Evolutionary conservation across 108 stramenopile genomes (phyloP).

Genomic region (Nannochloropsis gaditana): DNA sequence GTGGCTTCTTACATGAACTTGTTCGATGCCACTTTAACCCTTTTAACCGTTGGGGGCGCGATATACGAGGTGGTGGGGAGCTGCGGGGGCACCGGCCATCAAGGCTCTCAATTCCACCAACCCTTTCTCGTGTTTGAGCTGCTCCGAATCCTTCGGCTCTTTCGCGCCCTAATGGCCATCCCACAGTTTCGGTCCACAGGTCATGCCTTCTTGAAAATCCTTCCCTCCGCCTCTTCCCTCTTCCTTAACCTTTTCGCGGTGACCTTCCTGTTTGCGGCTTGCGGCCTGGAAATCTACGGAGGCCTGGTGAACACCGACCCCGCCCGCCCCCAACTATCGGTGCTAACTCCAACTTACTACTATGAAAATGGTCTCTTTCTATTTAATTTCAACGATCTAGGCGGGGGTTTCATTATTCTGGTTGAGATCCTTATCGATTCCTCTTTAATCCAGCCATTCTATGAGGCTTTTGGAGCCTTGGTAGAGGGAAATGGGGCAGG

Average conservation of each 20-base stretch:
- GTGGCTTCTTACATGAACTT: background rate
- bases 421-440: constrained; percentile 2
- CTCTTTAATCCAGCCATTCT: background rate
- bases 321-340: background rate
- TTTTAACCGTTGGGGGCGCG: background rate
- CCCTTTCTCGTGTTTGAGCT: background rate
- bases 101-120: background rate
- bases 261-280: background rate
- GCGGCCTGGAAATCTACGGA: background rate
- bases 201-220: background rate
- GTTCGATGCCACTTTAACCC: background rate
- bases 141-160: background rate
- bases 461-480: background rate
- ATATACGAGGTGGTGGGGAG: background rate
- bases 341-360: background rate
- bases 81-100: background rate
- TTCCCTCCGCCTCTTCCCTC: background rate
- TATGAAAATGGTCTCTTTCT: background rate
- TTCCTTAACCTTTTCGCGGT: constrained; percentile 16
- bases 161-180: constrained; percentile 1
- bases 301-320: constrained; percentile 12
- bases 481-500: background rate
- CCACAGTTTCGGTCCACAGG: constrained; percentile 2
- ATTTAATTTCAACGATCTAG: background rate
- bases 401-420: constrained; percentile 6